These are phyloP conservation scores for Pseudofabraea citricarpa DNA, from an alignment of 2,329 filamentous ascomycete genomes.

Conservation along the genomic window DNA sequence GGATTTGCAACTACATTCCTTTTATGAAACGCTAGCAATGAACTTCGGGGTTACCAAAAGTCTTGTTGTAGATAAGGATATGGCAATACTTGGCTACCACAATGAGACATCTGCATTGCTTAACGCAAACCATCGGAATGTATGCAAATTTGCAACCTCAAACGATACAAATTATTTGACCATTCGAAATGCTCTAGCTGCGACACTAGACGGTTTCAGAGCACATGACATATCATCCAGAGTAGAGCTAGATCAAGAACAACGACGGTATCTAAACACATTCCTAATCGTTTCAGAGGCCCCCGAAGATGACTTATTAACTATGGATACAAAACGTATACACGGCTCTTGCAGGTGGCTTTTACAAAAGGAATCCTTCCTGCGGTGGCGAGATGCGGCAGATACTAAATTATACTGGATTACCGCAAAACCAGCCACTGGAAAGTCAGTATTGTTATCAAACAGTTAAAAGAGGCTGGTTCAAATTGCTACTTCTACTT, in stretches of 20 bases:
- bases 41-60: constrained; percentile 6
- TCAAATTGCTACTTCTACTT: constrained; percentile 20
- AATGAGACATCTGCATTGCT: constrained; percentile 20
- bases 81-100: constrained; percentile 24
- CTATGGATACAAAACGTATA: no score
- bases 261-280: no score
- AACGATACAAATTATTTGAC: background rate
- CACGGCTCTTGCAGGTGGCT: no score
- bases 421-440: constrained; percentile 21
- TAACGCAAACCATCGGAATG: constrained; percentile 26
- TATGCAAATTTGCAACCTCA: constrained; percentile 23
- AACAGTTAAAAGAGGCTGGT: constrained; percentile 9
- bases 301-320: no score
- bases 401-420: constrained; percentile 22
- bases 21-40: constrained; percentile 29
- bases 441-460: constrained; percentile 20
- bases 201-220: constrained; percentile 9
- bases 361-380: no score
- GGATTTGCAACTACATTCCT: constrained; percentile 29
- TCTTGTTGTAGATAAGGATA: constrained; percentile 23
- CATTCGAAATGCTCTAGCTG: constrained; percentile 10
- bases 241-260: no score
- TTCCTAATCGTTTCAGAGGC: no score
- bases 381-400: no score
- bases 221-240: no score